These are phyloP conservation scores for Xerocomus brunneocitrinus DNA, from an alignment of 768 basidiomycete genomes.

Conservation along the genomic window DNA sequence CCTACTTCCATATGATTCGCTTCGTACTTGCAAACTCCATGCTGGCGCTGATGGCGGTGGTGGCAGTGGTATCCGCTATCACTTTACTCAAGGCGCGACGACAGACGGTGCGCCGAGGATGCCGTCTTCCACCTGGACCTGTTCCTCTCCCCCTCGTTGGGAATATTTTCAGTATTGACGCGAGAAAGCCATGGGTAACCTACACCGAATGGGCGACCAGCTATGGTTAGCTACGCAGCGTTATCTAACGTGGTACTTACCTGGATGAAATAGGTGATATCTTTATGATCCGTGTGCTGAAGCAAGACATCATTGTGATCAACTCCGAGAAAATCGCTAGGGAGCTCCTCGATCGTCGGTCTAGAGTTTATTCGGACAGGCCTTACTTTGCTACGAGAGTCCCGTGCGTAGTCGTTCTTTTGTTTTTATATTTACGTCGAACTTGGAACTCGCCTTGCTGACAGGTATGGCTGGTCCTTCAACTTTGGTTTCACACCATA, in stretches of 20 bases:
- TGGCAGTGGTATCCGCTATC: neutral
- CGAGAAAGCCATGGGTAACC: neutral
- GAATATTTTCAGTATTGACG: neutral
- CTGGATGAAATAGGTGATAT: neutral
- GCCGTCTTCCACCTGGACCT: neutral
- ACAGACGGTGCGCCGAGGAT: neutral
- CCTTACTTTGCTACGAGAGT: neutral
- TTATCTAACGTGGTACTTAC: too few species aligned
- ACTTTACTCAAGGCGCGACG: neutral
- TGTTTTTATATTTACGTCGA: neutral
- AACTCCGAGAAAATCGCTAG: neutral
- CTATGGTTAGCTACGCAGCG: neutral
- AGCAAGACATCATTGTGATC: neutral
- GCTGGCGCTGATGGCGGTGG: too few species aligned
- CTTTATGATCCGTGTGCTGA: neutral
- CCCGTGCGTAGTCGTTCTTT: neutral
- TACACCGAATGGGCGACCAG: neutral
- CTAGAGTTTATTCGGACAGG: neutral
- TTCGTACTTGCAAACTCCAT: neutral
- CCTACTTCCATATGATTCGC: neutral
- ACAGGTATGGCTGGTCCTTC: constrained; percentile 22
- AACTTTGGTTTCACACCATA: constrained; percentile 16
- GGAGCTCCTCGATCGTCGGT: neutral
- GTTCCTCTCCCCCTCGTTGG: neutral
- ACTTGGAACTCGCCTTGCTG: neutral